Evolutionary conservation across 495 filamentous ascomycete species (phyloP).

Genomic region (Trichoderma erinaceum): DNA sequence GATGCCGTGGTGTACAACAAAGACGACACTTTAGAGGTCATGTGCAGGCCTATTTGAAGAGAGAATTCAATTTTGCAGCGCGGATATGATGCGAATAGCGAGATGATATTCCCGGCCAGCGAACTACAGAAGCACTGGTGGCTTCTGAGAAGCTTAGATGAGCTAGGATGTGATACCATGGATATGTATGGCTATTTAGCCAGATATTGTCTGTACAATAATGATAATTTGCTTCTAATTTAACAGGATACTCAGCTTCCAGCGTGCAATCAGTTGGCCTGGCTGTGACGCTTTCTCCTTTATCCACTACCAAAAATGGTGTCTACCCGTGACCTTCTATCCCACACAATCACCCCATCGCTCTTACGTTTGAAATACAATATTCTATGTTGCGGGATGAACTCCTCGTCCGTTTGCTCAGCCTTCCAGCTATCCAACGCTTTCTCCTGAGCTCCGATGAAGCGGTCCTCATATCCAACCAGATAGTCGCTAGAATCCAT

Average conservation of each 20-base stretch:
- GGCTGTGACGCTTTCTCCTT: neutral
- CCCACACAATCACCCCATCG: conserved; percentile 53
- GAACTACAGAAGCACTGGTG: neutral
- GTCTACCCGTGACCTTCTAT: conserved; percentile 46
- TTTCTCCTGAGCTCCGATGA: conserved; percentile 58
- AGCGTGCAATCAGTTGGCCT: neutral
- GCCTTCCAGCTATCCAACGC: conserved; percentile 60
- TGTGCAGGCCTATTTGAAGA: neutral
- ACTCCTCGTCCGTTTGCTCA: conserved; percentile 76
- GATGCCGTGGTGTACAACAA: neutral
- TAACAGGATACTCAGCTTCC: neutral
- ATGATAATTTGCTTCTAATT: neutral
- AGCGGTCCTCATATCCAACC: conserved; percentile 72
- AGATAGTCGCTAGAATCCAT: conserved; percentile 59
- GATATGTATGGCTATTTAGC: neutral
- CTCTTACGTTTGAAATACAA: conserved; percentile 60
- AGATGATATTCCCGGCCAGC: neutral
- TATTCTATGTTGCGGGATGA: conserved; percentile 77
- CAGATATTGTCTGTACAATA: neutral
- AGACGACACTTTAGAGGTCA: neutral
- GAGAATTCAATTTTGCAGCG: neutral
- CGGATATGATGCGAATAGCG: neutral
- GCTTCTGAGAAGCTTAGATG: neutral
- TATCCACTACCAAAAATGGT: conserved; percentile 30
- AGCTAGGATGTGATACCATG: neutral